Evolutionary conservation across 1,284 basidiomycete species (phyloP).

Genomic region (Takashimella koratensis): DNA sequence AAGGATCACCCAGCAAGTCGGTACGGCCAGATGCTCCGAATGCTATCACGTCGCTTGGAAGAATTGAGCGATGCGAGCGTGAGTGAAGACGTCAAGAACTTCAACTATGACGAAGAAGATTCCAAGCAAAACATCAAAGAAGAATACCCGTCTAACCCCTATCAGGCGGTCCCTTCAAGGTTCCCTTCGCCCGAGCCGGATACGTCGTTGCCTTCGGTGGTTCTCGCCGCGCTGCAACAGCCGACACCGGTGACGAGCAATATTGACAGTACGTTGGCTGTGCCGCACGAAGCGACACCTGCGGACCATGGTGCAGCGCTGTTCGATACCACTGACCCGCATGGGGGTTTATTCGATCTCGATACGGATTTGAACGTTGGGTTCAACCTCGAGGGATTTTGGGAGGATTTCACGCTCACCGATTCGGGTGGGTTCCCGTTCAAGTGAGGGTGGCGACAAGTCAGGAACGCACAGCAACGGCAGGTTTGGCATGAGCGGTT

Average conservation of each 20-base stretch:
- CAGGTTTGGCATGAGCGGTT: no score
- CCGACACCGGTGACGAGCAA: background rate
- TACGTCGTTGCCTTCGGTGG: background rate
- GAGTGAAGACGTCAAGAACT: conserved; percentile 9
- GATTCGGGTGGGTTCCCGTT: conserved; percentile 44
- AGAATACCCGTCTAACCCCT: background rate
- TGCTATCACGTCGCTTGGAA: conserved; percentile 39
- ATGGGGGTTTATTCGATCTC: conserved; percentile 32
- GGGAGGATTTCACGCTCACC: conserved; percentile 44
- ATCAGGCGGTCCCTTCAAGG: conserved; percentile 41
- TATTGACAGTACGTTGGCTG: background rate
- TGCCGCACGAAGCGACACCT: background rate
- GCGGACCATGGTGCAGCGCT: background rate
- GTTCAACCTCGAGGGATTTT: conserved; percentile 45
- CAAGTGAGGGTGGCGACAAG: conserved; percentile 9
- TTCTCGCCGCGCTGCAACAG: background rate
- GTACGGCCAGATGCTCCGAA: conserved; percentile 44
- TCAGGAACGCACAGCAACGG: no score
- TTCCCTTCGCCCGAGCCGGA: conserved; percentile 37
- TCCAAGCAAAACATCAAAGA: no score
- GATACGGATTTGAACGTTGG: conserved; percentile 33
- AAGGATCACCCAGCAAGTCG: conserved; percentile 44
- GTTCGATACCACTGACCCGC: background rate
- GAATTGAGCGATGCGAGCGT: conserved; percentile 40
- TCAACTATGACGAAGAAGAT: no score